Percentiles rank a stretch among this genome's conserved stretches.
Conservation (phyloP, 2,329 filamentous ascomycete genomes). For the Colletotrichum aenigma region DNA sequence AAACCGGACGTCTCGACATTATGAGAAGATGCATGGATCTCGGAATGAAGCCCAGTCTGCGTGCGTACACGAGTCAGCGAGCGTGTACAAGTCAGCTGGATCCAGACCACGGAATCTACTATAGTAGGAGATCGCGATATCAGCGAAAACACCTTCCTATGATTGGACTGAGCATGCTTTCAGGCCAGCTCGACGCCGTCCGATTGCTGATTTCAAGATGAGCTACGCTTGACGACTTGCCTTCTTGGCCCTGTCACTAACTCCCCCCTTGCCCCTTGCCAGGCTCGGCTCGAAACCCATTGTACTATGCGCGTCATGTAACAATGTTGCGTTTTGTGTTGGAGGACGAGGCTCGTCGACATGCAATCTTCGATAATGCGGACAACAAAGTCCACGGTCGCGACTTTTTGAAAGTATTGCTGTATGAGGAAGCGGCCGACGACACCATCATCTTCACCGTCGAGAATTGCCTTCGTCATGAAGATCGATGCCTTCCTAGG, state of each 20-base stretch:
- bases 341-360: not conserved
- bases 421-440: not conserved
- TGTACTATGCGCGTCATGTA: not conserved
- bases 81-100: rapidly evolving
- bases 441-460: not conserved
- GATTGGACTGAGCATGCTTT: not conserved
- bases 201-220: not conserved
- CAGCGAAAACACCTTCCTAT: not conserved
- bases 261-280: not conserved
- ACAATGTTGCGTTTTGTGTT: not conserved
- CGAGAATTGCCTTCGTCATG: not conserved
- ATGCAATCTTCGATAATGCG: not conserved
- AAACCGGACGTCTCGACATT: not conserved
- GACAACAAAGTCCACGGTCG: not conserved
- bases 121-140: not conserved
- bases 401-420: not conserved
- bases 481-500: not conserved
- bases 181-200: not conserved
- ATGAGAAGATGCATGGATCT: not conserved
- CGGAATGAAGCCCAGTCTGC: not conserved
- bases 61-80: not conserved
- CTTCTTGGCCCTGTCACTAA: too few relatives aligned
- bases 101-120: not conserved
- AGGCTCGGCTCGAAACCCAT: not conserved
- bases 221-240: not conserved